These are phyloP conservation scores for Prunus campanulata DNA, from an alignment of 306 rosid genomes.

Conservation along the genomic window DNA sequence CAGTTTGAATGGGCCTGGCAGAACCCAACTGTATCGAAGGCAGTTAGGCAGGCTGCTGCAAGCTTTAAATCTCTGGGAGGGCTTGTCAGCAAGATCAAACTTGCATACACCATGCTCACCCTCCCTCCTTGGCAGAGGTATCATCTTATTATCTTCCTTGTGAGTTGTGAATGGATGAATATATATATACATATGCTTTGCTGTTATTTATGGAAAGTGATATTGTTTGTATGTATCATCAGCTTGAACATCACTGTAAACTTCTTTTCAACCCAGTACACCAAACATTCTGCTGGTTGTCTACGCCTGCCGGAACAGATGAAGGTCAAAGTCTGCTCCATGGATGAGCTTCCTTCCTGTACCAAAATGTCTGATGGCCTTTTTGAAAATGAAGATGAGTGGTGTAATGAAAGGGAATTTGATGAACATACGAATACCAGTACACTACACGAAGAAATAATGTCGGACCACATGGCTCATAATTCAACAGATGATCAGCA, in stretches of 20 bases:
- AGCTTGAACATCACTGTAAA: conserved; percentile 80
- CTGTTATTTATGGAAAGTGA: conserved; percentile 17
- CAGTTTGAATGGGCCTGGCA: conserved; percentile 99
- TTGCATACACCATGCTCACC: conserved; percentile 93
- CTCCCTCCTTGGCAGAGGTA: conserved; percentile 81
- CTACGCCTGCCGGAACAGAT: conserved; percentile 68
- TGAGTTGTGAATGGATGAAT: conserved; percentile 1
- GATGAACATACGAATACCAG: conserved; percentile 19
- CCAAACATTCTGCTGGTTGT: conserved; percentile 69
- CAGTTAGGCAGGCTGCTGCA: conserved; percentile 84
- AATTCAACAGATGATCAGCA: conserved; percentile 19
- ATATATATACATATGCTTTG: background rate
- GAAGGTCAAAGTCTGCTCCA: conserved; percentile 56
- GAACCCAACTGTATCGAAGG: conserved; percentile 86
- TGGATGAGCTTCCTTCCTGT: conserved; percentile 76
- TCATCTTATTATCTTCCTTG: background rate
- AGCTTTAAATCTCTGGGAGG: conserved; percentile 85
- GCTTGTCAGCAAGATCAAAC: conserved; percentile 76
- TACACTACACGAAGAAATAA: conserved; percentile 24
- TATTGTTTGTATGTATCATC: conserved; percentile 19
- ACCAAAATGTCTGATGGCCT: conserved; percentile 35
- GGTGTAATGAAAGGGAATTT: conserved; percentile 36
- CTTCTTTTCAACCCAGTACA: conserved; percentile 82
- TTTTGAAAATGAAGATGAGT: conserved; percentile 48
- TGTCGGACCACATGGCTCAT: conserved; percentile 21